Conservation (phyloP, 2,329 filamentous ascomycete species). For the Xylariaceae sp. region DNA sequence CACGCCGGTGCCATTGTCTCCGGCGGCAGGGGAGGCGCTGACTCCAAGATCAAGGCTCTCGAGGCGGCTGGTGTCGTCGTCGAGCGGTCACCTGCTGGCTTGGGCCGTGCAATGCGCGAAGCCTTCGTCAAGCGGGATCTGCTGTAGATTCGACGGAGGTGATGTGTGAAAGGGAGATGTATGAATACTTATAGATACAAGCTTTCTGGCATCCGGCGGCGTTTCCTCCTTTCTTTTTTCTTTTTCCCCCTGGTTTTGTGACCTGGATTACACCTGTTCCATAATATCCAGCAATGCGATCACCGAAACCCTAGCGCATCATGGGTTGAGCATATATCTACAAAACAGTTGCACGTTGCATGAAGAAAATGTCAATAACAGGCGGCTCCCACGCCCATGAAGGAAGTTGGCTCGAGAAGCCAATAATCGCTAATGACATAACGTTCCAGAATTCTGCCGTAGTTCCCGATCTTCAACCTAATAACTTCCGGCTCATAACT, state of each 20-base stretch:
- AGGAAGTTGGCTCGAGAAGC: not conserved
- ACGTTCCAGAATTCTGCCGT: too few relatives aligned
- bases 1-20: conserved; percentile 98
- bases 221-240: conserved; percentile 10
- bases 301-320: not conserved
- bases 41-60: conserved; percentile 95
- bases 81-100: conserved; percentile 84
- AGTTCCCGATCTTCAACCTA: too few relatives aligned
- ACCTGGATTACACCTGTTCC: conserved; percentile 3
- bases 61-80: conserved; percentile 92
- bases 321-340: not conserved
- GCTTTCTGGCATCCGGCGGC: conserved; percentile 20
- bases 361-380: not conserved
- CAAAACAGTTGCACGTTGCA: not conserved
- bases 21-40: conserved; percentile 94
- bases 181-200: conserved; percentile 26
- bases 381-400: not conserved
- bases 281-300: not conserved
- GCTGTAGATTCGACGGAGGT: conserved; percentile 56
- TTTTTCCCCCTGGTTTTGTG: conserved; percentile 7
- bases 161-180: conserved; percentile 16
- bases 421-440: not conserved
- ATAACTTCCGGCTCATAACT: too few relatives aligned
- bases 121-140: conserved; percentile 96
- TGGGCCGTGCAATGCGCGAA: conserved; percentile 90